Base-by-base conservation (phyloP, 352 stramenopile genomes). In the Phytophthora foliorum region DNA sequence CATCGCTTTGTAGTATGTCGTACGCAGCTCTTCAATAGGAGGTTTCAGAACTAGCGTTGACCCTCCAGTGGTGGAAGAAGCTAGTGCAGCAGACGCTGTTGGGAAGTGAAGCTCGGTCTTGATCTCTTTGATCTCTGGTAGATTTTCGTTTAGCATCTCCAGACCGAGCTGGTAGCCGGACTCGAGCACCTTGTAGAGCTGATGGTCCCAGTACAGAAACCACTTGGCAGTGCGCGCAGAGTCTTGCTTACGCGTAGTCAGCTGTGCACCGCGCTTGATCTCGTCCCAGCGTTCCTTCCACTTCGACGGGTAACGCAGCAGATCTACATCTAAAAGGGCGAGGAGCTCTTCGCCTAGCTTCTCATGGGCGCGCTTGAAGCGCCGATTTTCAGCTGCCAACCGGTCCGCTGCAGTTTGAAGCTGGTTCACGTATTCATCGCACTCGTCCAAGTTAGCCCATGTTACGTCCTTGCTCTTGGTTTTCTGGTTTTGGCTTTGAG, bases 131-230 rank as follows among this genome's bases (percentile, higher is more conserved):
- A 98, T 92, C 62, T 98, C 93, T 2, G 90, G 83, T 2, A 98
- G 65, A 51, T 96, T 94, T 48, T 99, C 92, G 59, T 98, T 98
- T 8, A 99, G 80, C 69, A 90, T 97, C 61, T 99, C 95, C 3
- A 99, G 81, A 0, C 94, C 96, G n/a, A 97, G 83, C 61, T 97
- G 90, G 55, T 98, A 99, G 3, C 90, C 93, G 21, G 90, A 91
- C 63, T 99, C 96, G 2, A 99, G 69, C 4, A 96, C 93, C 54
- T 99, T 99, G 80, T 98, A 99, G 21, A 99, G 71, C 69, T 98
- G 96, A 54, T 97, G 80, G 67, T 99, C 94, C 96, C 96, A 99
- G 68, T 96, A 97, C 6, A 89, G 59, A 21, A 98, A 86, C 94
- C 96, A 99, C 45, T 96, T 93, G 51, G 80, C 82, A 31, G 95